These are phyloP conservation scores for Candida easanensis DNA, from an alignment of 805 yeast species.

Conservation along the genomic window DNA sequence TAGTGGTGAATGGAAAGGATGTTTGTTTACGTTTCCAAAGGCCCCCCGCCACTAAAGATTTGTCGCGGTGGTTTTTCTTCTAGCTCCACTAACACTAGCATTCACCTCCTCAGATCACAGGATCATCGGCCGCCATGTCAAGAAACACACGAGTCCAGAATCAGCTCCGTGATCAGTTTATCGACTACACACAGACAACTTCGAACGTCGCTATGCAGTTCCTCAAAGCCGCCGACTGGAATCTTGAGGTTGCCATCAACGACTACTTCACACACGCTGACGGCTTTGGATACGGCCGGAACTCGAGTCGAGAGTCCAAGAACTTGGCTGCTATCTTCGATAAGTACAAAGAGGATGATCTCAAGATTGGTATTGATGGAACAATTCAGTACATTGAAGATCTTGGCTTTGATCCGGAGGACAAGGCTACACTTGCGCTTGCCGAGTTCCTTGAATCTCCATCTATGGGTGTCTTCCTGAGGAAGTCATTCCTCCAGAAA, in stretches of 20 bases:
- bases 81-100: background rate
- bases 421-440: conserved; percentile 63
- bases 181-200: conserved; percentile 27
- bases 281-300: conserved; percentile 12
- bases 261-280: conserved; percentile 24
- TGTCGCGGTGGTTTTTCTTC: background rate
- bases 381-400: conserved; percentile 67
- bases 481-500: conserved; percentile 47
- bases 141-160: conserved; percentile 19
- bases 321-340: conserved; percentile 19
- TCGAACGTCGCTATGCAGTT: conserved; percentile 24
- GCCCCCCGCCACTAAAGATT: too few relatives aligned
- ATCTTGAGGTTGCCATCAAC: conserved; percentile 29
- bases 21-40: conserved; percentile 8
- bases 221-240: conserved; percentile 21
- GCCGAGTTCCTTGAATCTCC: conserved; percentile 70
- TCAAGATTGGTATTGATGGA: conserved; percentile 71
- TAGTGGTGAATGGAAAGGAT: background rate
- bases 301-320: conserved; percentile 15
- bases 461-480: conserved; percentile 57
- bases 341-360: conserved; percentile 21
- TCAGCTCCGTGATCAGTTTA: conserved; percentile 28
- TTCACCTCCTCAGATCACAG: background rate
- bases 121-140: conserved; percentile 23
- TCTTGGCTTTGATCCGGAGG: conserved; percentile 71